phyloP scores from a whole-genome alignment of 768 basidiomycete species.

The Panaeolus cyanescens region DNA sequence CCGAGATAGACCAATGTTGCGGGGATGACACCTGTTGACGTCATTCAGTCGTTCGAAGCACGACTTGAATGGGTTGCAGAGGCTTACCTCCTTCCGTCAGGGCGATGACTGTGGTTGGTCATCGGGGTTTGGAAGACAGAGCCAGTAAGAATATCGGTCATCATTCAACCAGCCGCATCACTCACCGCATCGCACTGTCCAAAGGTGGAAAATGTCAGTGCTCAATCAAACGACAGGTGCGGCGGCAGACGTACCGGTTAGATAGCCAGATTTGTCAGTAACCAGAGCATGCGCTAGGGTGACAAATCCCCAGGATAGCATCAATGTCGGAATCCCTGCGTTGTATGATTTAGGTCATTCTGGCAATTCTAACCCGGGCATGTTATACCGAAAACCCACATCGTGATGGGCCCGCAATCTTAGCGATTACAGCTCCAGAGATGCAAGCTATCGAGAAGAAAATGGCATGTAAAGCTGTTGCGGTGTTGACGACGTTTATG shows the following conservation, averaged over 20 bases:
- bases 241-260: slow-evolving; percentile 24
- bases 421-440: slow-evolving; percentile 38
- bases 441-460: slow-evolving; percentile 35
- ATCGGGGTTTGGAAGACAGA: neutral
- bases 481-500: slow-evolving; percentile 40
- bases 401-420: slow-evolving; percentile 38
- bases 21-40: slow-evolving; percentile 30
- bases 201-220: neutral
- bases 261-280: slow-evolving; percentile 35
- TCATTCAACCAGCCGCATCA: neutral
- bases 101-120: slow-evolving; percentile 32
- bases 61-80: neutral
- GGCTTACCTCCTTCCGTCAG: slow-evolving; percentile 38
- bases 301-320: slow-evolving; percentile 42
- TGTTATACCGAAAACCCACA: slow-evolving; percentile 21
- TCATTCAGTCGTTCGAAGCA: neutral
- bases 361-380: neutral
- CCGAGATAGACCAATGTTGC: slow-evolving; percentile 44
- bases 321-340: slow-evolving; percentile 38
- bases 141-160: slow-evolving; percentile 3
- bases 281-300: slow-evolving; percentile 38
- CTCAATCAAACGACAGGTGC: neutral
- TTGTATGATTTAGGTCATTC: neutral
- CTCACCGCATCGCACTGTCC: slow-evolving; percentile 34
- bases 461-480: slow-evolving; percentile 35